A percentile compares a stretch with the other conserved stretches of the same genome.
Evolutionary conservation across 1,284 basidiomycete species (phyloP).

Genomic region (Termitomyces sp.): DNA sequence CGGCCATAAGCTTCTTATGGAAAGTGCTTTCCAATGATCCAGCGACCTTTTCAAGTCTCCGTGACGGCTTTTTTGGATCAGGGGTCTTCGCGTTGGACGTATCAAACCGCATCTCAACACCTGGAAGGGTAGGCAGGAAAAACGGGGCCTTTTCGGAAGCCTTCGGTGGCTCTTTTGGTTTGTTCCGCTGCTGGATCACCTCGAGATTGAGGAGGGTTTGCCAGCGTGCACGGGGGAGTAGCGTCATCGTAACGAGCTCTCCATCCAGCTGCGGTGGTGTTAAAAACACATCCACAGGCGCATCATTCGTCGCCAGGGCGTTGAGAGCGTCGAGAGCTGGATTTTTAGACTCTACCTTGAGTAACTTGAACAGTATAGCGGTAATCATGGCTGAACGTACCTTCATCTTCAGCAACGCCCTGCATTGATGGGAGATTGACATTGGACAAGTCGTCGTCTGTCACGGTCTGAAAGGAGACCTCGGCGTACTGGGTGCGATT

Average conservation of each 20-base stretch:
- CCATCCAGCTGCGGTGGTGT: conserved; percentile 84
- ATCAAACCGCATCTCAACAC: conserved; percentile 77
- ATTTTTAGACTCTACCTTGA: neutral
- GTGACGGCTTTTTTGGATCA: conserved; percentile 40
- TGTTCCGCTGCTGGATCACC: conserved; percentile 94
- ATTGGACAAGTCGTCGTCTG: conserved; percentile 70
- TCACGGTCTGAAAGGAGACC: conserved; percentile 75
- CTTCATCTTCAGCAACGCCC: conserved; percentile 70
- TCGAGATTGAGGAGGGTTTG: conserved; percentile 95
- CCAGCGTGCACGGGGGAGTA: conserved; percentile 92
- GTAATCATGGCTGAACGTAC: conserved; percentile 28
- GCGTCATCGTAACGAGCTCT: conserved; percentile 85
- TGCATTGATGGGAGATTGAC: conserved; percentile 80
- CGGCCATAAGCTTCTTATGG: conserved; percentile 56
- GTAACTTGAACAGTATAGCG: neutral
- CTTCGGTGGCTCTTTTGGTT: conserved; percentile 94
- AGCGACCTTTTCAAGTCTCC: conserved; percentile 50
- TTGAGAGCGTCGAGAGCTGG: conserved; percentile 64
- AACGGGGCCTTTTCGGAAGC: conserved; percentile 95
- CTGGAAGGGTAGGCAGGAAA: conserved; percentile 89
- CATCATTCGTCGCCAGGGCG: conserved; percentile 53
- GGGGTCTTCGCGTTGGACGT: conserved; percentile 41
- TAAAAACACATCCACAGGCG: conserved; percentile 66
- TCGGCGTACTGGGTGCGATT: conserved; percentile 93
- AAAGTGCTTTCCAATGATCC: conserved; percentile 72